Evolutionary conservation across 2,329 filamentous ascomycete species (phyloP).

Genomic region (Penicillium sp.): DNA sequence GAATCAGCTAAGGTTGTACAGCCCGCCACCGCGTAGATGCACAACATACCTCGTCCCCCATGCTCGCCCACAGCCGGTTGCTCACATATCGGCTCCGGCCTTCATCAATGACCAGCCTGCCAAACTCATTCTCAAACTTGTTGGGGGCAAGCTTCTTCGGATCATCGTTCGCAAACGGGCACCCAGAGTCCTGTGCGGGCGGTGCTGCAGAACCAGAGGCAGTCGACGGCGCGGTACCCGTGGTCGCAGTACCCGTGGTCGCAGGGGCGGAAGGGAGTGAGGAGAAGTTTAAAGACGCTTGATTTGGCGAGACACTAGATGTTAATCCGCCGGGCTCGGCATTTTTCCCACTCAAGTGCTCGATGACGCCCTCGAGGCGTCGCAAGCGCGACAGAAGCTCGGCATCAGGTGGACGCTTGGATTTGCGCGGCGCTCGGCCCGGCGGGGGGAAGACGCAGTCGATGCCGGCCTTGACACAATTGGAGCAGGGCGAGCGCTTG

Average conservation of each 20-base stretch:
- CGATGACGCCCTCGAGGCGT: constrained; percentile 63
- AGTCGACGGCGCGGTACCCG: neutral
- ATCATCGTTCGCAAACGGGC: constrained; percentile 27
- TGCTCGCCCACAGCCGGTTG: constrained; percentile 62
- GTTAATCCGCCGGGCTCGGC: constrained; percentile 26
- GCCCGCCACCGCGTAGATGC: neutral
- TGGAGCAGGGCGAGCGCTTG: constrained; percentile 51
- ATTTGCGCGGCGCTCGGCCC: constrained; percentile 61
- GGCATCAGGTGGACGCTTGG: constrained; percentile 59
- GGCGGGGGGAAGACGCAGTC: constrained; percentile 66
- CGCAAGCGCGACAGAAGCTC: constrained; percentile 61
- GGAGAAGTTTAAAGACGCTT: constrained; percentile 4
- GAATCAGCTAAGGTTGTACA: neutral
- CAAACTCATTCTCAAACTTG: constrained; percentile 48
- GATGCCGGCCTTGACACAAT: constrained; percentile 53
- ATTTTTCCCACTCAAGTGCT: constrained; percentile 56
- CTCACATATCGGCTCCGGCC: constrained; percentile 63
- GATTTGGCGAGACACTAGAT: constrained; percentile 14
- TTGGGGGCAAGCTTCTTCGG: constrained; percentile 23
- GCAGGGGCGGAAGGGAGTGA: constrained; percentile 11
- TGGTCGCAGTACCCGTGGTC: neutral
- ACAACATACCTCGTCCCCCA: constrained; percentile 58
- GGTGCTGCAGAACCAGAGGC: neutral
- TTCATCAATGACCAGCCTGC: constrained; percentile 61
- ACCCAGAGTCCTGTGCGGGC: constrained; percentile 2